Conservation (phyloP, 257 asterid genomes). For the Buddleja alternifolia region DNA sequence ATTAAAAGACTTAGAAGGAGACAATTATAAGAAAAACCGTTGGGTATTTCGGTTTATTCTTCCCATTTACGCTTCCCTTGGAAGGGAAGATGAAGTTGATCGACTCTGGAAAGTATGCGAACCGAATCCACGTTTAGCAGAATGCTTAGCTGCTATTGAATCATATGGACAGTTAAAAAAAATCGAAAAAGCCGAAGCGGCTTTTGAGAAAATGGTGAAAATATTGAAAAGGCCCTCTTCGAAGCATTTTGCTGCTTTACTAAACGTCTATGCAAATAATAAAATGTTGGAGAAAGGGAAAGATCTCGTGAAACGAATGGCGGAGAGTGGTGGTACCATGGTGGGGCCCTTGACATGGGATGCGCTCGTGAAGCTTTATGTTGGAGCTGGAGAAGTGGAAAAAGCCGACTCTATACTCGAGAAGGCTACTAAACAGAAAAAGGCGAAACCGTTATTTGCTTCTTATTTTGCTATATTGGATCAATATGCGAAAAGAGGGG, state of each 20-base stretch:
- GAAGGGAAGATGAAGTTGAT: slow-evolving; percentile 59
- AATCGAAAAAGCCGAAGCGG: slow-evolving; percentile 72
- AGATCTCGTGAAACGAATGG: slow-evolving; percentile 67
- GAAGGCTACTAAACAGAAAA: slow-evolving; percentile 43
- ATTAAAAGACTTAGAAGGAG: slow-evolving; percentile 74
- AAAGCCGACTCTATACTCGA: slow-evolving; percentile 66
- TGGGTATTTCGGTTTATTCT: slow-evolving; percentile 50
- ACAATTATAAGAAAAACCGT: slow-evolving; percentile 40
- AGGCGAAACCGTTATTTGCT: slow-evolving; percentile 42
- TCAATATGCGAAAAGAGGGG: slow-evolving; percentile 68
- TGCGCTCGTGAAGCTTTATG: slow-evolving; percentile 69
- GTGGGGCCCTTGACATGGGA: slow-evolving; percentile 60
- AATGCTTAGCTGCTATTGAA: slow-evolving; percentile 59
- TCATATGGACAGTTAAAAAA: slow-evolving; percentile 75
- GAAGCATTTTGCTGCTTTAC: slow-evolving; percentile 41
- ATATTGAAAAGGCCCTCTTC: slow-evolving; percentile 41
- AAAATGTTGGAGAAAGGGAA: slow-evolving; percentile 71
- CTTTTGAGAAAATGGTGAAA: slow-evolving; percentile 45
- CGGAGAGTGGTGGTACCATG: slow-evolving; percentile 39
- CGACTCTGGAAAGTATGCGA: slow-evolving; percentile 67
- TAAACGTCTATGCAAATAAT: slow-evolving; percentile 60
- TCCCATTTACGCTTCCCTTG: slow-evolving; percentile 68
- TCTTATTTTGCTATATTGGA: slow-evolving; percentile 61
- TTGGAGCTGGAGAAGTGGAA: slow-evolving; percentile 72
- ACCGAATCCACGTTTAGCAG: slow-evolving; percentile 47